Base-by-base conservation (phyloP, 441 rosid genomes). In the Populus hybrid region DNA sequence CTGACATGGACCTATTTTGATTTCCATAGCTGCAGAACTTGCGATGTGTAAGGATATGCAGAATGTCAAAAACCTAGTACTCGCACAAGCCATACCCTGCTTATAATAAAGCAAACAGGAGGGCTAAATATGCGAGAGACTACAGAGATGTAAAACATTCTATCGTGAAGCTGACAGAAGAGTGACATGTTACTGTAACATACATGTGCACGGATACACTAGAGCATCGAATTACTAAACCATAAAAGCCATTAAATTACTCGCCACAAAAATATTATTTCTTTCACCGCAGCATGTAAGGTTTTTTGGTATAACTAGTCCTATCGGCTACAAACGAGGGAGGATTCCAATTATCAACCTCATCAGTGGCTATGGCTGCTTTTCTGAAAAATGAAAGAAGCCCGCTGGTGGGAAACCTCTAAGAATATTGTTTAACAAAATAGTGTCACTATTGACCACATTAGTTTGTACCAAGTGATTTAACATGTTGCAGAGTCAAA, bases 331-430 rank as follows among this genome's bases (percentile, higher is more conserved):
- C 79, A 80, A 73, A 77, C 67, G 70, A 53, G 82, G 77, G 83
- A 79, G 82, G 82, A 68, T 76, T 84, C 74, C 80, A 77, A 67
- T 78, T 83, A 82, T 77, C 77, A 75, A 75, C 24, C 77, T 40
- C n/a, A 69, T 65, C 21, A 70, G 72, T 23, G n/a, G 67, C 75
- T 24, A 24, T 23, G 26, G 21, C 8, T 16, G 18, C 57, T 42
- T 50, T 38, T 78, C 68, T 69, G 74, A 26, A 35, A 61, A 36
- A 46, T 12, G 32, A 53, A 40, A 24, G 69, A 53, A 24, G 30
- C 34, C 53, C 21, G 35, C 32, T 20, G 30, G 10, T 8, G 75
- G 74, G 75, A 79, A 77, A 71, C 81, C 84, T 75, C 83, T 5
- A 82, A 80, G 75, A 84, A 83, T 64, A 46, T 35, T 18, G 71